A percentile compares a stretch with the other conserved stretches of the same genome.
These are phyloP conservation scores for Baorangia bicolor DNA, from an alignment of 768 basidiomycete species.

Conservation along the genomic window DNA sequence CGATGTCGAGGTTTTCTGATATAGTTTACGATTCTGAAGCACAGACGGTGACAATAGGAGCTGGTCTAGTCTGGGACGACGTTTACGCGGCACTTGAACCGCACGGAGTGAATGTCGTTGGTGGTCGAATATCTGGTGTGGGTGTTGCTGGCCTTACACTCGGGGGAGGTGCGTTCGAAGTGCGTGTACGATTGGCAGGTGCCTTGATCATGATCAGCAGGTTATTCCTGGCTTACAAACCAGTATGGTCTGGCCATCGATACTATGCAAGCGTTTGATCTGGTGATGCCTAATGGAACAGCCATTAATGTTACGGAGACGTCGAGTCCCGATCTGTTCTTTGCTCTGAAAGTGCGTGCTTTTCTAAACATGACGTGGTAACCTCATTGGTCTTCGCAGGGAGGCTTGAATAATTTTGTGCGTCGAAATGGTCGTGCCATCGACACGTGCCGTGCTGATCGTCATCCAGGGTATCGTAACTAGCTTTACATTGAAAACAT, in stretches of 20 bases:
- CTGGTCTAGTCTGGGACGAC: no score
- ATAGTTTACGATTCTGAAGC: no score
- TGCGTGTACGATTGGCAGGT: background rate
- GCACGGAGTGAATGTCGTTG: no score
- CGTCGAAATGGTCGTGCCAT: background rate
- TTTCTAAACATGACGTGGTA: background rate
- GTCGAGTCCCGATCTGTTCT: slow-evolving; percentile 41
- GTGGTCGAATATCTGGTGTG: no score
- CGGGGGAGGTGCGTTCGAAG: background rate
- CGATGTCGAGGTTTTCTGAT: no score
- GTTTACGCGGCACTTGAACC: no score
- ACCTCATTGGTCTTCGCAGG: slow-evolving; percentile 34
- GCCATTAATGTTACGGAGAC: slow-evolving; percentile 31
- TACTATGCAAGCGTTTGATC: slow-evolving; percentile 54
- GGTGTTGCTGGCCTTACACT: no score
- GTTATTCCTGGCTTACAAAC: slow-evolving; percentile 50
- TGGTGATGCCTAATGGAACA: no score
- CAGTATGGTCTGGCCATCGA: slow-evolving; percentile 59
- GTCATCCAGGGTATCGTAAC: slow-evolving; percentile 54
- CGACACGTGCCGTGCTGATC: background rate
- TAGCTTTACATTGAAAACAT: slow-evolving; percentile 49
- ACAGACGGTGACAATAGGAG: no score
- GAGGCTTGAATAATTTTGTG: slow-evolving; percentile 62
- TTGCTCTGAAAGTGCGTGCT: slow-evolving; percentile 37
- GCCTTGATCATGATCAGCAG: background rate